Percentiles rank a stretch among this genome's conserved stretches.
These are phyloP conservation scores for Cucumis hystrix DNA, from an alignment of 306 rosid genomes.

Conservation along the genomic window DNA sequence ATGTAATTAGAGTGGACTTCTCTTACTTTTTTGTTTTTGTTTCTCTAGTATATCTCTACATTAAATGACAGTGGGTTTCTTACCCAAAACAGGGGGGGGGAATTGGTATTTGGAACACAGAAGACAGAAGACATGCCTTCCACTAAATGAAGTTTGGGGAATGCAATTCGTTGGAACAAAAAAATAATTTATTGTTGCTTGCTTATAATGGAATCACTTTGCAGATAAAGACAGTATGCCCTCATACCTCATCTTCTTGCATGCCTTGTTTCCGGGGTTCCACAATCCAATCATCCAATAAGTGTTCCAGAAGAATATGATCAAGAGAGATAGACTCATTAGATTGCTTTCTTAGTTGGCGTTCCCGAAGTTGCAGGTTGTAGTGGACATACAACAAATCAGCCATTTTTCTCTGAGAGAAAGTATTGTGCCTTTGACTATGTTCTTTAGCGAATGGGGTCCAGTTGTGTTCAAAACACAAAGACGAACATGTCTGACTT, in stretches of 20 bases:
- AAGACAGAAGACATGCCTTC: neutral
- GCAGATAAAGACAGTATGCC: neutral
- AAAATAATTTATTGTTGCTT: neutral
- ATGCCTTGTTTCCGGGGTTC: constrained; percentile 36
- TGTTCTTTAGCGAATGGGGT: constrained; percentile 53
- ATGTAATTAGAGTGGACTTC: too few relatives aligned
- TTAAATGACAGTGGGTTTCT: neutral
- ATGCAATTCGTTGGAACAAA: neutral
- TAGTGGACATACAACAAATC: constrained; percentile 70
- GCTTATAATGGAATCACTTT: neutral
- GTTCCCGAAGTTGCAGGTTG: constrained; percentile 81
- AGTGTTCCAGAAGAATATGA: constrained; percentile 28
- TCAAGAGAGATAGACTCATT: constrained; percentile 42
- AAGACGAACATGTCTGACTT: constrained; percentile 86
- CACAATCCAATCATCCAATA: constrained; percentile 67
- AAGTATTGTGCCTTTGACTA: constrained; percentile 40
- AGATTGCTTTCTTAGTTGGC: constrained; percentile 50
- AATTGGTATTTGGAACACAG: neutral
- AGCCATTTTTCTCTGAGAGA: constrained; percentile 63
- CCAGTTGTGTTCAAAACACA: constrained; percentile 73
- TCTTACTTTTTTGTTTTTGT: too few relatives aligned
- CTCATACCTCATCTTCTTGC: constrained; percentile 52
- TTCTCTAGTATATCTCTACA: neutral
- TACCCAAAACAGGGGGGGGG: neutral
- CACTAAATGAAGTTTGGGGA: neutral